Conservation (phyloP, 2,329 filamentous ascomycete genomes). For the Pyrenophora tritici-repentis region DNA sequence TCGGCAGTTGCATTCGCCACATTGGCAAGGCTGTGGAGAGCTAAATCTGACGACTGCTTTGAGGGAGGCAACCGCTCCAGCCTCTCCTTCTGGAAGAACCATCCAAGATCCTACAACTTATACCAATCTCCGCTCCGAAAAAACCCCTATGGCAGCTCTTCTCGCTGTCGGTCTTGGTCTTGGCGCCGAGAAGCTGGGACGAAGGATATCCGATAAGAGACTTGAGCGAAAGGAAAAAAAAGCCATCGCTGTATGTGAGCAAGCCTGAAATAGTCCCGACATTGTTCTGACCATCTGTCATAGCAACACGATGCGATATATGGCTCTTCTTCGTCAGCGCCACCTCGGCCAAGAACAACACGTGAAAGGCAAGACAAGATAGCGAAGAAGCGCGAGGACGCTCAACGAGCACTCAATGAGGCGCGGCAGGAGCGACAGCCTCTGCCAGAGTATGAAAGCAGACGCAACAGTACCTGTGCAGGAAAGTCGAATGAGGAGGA, state of each 20-base stretch:
- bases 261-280: not conserved
- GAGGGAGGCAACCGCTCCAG: too few relatives aligned
- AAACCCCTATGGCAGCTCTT: constrained; percentile 25
- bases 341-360: too few relatives aligned
- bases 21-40: too few relatives aligned
- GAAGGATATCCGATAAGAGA: constrained; percentile 30
- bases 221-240: constrained; percentile 32
- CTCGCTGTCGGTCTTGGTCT: constrained; percentile 27
- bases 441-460: constrained; percentile 2
- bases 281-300: not conserved
- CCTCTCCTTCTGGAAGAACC: too few relatives aligned
- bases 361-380: too few relatives aligned
- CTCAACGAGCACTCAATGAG: constrained; percentile 8
- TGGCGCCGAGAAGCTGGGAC: constrained; percentile 25
- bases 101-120: too few relatives aligned
- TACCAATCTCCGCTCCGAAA: not conserved
- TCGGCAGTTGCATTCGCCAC: too few relatives aligned
- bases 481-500: constrained; percentile 18
- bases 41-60: too few relatives aligned
- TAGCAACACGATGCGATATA: constrained; percentile 22
- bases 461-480: constrained; percentile 20
- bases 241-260: constrained; percentile 18
- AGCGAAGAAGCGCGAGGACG: constrained; percentile 18
- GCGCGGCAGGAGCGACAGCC: too few relatives aligned
- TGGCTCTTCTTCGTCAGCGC: constrained; percentile 14